Base-by-base conservation (phyloP, 2,329 filamentous ascomycete species). In the Pseudogymnoascus sp. region DNA sequence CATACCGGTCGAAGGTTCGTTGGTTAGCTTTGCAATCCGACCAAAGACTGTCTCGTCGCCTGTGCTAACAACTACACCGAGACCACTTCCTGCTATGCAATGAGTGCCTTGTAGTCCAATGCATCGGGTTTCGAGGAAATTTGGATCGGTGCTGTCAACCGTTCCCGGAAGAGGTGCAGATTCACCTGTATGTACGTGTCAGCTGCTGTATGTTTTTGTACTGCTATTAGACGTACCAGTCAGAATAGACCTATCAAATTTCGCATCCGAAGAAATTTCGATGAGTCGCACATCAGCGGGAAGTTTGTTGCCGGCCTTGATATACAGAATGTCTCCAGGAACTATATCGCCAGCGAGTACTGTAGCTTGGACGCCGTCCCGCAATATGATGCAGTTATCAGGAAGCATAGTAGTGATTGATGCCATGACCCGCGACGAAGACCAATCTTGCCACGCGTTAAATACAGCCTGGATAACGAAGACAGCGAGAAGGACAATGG, bases 331-430 rank as follows among this genome's bases (percentile, higher is more conserved):
- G 69, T 92, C 89, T 18, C 89, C 89, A 0, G 88, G 88, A 0
- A 92, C 88, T 25, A 93, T 78, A 8, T 90, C 83, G 0, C 77
- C 72, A 0, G 84, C 85, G 2, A 77, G 74, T 3, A 84, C 75
- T 14, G 77, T 79, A 0, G 76, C 69, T 65, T 82, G 77, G 3
- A 72, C 69, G 1, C 85, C 82, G 66, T 89, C 83, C 18, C 89
- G 83, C 5, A 88, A 75, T 6, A 89, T 80, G 25, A 86, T 77
- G 68, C 87, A 90, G 64, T 85, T 80, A 68, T 91, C 88, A 0
- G 89, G 89, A n/a, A 93, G 79, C 88, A 93, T 90, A 16, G 83
- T 87, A 59, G 87, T 89, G 72, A 93, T 93, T 0, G 88, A 90
- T 16, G 85, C 84, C 90, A 93, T 93, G 63, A 91, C 88, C 4